Conservation (phyloP, 1,284 basidiomycete species). For the Stereum hirsutum region DNA sequence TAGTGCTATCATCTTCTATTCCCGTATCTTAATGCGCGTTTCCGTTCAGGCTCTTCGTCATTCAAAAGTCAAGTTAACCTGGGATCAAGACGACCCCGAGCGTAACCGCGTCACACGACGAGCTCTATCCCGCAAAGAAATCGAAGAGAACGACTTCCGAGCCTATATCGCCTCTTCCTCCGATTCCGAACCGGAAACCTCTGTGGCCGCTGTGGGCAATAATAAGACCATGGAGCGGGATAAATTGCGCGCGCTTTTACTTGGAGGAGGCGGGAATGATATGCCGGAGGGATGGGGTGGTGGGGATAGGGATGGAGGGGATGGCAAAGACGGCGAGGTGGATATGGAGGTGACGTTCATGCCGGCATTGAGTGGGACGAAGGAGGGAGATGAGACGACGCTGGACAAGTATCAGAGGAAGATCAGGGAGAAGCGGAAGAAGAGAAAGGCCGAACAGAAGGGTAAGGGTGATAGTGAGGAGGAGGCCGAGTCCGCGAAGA, state of each 20-base stretch:
- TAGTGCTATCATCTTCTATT: background rate
- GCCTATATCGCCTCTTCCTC: slow-evolving; percentile 77
- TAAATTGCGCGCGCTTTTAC: slow-evolving; percentile 61
- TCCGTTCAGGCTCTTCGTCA: slow-evolving; percentile 81
- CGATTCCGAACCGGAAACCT: slow-evolving; percentile 38
- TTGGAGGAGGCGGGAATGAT: slow-evolving; percentile 54
- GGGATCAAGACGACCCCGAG: slow-evolving; percentile 97
- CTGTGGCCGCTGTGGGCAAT: slow-evolving; percentile 15
- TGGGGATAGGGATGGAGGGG: slow-evolving; percentile 21
- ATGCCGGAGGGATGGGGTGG: slow-evolving; percentile 78
- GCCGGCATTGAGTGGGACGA: slow-evolving; percentile 58
- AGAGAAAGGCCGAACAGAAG: slow-evolving; percentile 62
- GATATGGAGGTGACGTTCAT: slow-evolving; percentile 94
- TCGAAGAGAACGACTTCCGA: slow-evolving; percentile 84
- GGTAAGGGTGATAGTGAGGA: slow-evolving; percentile 17
- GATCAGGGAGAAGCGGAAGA: slow-evolving; percentile 78
- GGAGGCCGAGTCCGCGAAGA: slow-evolving; percentile 13
- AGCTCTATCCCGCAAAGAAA: slow-evolving; percentile 70
- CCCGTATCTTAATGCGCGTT: background rate
- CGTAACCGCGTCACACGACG: slow-evolving; percentile 77
- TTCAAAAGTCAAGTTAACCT: slow-evolving; percentile 96
- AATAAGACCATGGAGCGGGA: slow-evolving; percentile 43
- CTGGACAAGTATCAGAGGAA: slow-evolving; percentile 81
- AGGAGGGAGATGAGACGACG: slow-evolving; percentile 68
- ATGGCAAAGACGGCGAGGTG: slow-evolving; percentile 35